Evolutionary conservation across 192 early-diverging fungal species (phyloP).

Genomic region (Pilaira anomala): DNA sequence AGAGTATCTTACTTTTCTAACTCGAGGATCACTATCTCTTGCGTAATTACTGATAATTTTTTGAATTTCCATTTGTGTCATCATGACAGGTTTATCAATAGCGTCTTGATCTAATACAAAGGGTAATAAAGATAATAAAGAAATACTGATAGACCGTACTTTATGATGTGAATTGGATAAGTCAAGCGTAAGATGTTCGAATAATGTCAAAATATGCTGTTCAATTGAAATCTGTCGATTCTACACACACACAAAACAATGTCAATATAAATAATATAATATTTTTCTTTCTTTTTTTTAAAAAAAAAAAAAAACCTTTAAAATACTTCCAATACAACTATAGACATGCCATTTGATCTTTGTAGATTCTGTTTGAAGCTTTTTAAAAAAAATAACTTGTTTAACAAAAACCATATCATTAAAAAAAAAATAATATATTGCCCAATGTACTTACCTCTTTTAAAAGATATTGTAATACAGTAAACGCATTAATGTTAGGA

Average conservation of each 20-base stretch:
- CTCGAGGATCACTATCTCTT: conserved; percentile 46
- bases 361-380: conserved; percentile 25
- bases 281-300: too few relatives aligned
- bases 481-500: background rate
- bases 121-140: conserved; percentile 42
- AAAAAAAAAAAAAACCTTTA: conserved; percentile 4
- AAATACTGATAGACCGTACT: conserved; percentile 44
- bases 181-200: conserved; percentile 35
- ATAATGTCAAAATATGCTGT: conserved; percentile 29
- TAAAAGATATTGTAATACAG: conserved; percentile 4
- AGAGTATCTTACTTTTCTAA: conserved; percentile 43
- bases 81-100: background rate
- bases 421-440: background rate
- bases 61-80: conserved; percentile 44
- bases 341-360: conserved; percentile 26
- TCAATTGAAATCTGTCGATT: conserved; percentile 6
- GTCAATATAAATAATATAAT: too few relatives aligned
- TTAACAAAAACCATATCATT: too few relatives aligned
- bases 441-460: conserved; percentile 11
- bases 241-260: background rate
- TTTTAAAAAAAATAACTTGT: background rate
- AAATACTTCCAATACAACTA: conserved; percentile 14
- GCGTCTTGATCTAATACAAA: conserved; percentile 24
- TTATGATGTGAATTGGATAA: conserved; percentile 47
- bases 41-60: conserved; percentile 48